phyloP scores from a whole-genome alignment of 2,329 filamentous ascomycete genomes.

The Rhinocladiella similis region DNA sequence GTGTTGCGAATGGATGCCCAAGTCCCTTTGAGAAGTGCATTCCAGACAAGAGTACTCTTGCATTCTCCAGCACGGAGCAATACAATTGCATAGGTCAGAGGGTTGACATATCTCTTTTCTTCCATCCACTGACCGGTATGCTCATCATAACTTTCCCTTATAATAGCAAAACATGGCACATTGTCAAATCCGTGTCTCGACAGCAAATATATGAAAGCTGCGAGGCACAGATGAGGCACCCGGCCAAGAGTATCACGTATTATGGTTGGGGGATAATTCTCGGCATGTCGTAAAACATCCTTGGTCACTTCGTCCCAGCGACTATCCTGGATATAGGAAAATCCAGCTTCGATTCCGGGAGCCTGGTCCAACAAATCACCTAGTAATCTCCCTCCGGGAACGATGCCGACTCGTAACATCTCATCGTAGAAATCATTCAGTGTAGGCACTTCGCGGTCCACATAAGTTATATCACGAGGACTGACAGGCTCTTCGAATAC shows the following conservation, averaged over 20 bases:
- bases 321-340: slow-evolving; percentile 45
- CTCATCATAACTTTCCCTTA: neutral
- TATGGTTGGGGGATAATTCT: slow-evolving; percentile 19
- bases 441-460: slow-evolving; percentile 54
- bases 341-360: slow-evolving; percentile 39
- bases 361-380: slow-evolving; percentile 52
- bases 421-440: slow-evolving; percentile 52
- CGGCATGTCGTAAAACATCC: slow-evolving; percentile 16
- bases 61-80: slow-evolving; percentile 7
- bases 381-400: slow-evolving; percentile 45
- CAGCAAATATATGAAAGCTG: slow-evolving; percentile 46
- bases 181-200: slow-evolving; percentile 33
- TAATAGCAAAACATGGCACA: slow-evolving; percentile 1
- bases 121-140: neutral
- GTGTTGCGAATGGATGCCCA: neutral
- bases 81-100: slow-evolving; percentile 13
- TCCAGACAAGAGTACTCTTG: slow-evolving; percentile 20
- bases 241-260: slow-evolving; percentile 28
- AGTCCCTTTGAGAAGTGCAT: slow-evolving; percentile 18
- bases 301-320: slow-evolving; percentile 35
- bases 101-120: slow-evolving; percentile 7
- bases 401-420: slow-evolving; percentile 49
- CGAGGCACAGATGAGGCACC: slow-evolving; percentile 41
- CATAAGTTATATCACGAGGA: slow-evolving; percentile 58
- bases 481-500: slow-evolving; percentile 56